Evolutionary conservation across 2,329 filamentous ascomycete genomes (phyloP).

Genomic region (Epichloe coenophiala): DNA sequence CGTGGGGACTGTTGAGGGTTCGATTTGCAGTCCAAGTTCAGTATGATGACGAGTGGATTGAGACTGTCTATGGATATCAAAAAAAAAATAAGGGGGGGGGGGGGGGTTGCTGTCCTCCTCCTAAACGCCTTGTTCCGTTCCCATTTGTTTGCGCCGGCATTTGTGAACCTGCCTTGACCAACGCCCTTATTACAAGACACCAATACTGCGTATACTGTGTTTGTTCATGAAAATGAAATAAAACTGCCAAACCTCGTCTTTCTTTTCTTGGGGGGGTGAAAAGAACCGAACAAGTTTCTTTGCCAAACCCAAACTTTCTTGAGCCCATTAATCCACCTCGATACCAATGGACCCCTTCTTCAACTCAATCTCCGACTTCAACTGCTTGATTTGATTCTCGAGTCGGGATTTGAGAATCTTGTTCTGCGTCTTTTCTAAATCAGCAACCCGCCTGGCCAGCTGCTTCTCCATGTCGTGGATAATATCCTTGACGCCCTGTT

Average conservation of each 20-base stretch:
- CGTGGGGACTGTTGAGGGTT: background rate
- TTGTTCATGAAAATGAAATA: background rate
- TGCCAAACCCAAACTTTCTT: no score
- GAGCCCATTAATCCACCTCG: conserved; percentile 21
- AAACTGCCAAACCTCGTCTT: background rate
- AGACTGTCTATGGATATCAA: background rate
- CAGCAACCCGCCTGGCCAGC: conserved; percentile 30
- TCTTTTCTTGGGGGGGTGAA: no score
- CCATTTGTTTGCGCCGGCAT: no score
- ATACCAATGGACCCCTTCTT: conserved; percentile 31
- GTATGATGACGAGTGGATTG: background rate
- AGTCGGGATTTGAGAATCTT: conserved; percentile 37
- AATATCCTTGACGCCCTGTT: conserved; percentile 41
- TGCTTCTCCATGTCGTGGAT: conserved; percentile 39
- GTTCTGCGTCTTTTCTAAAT: conserved; percentile 30
- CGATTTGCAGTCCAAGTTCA: background rate
- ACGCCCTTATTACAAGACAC: no score
- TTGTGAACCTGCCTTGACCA: no score
- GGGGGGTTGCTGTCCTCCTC: background rate
- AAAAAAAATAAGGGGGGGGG: background rate
- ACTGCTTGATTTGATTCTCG: conserved; percentile 34
- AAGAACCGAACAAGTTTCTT: no score
- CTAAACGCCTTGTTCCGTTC: background rate
- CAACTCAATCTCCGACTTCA: conserved; percentile 30
- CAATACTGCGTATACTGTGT: no score